Conservation (phyloP, 2,329 filamentous ascomycete species). For the Verticillium albo-atrum region DNA sequence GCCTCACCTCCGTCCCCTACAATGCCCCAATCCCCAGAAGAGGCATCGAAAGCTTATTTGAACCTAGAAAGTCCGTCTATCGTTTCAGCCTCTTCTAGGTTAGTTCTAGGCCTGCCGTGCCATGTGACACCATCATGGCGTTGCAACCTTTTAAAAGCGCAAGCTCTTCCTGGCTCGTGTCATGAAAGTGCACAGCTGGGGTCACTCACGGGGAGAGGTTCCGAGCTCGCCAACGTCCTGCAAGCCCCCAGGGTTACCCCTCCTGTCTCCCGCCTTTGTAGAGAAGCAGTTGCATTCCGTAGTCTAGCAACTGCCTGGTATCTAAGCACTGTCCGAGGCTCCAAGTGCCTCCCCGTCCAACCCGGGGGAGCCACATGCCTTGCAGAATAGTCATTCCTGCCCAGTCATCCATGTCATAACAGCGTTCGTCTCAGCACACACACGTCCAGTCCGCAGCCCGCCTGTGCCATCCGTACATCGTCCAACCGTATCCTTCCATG, state of each 20-base stretch:
- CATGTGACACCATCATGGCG: neutral
- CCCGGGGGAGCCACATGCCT: neutral
- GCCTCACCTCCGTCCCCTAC: neutral
- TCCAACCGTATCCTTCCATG: neutral
- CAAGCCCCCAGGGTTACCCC: neutral
- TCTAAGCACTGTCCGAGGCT: neutral
- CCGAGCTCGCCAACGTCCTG: neutral
- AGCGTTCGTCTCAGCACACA: neutral
- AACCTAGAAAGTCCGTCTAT: neutral
- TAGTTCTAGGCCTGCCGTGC: neutral
- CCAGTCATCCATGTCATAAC: slow-evolving; percentile 1
- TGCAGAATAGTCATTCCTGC: neutral
- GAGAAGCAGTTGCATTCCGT: neutral
- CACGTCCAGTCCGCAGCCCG: neutral
- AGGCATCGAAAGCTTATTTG: neutral
- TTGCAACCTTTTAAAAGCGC: neutral
- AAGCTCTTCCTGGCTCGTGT: neutral
- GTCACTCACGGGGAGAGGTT: too few species aligned
- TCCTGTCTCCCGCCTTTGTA: neutral
- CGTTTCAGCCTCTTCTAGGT: neutral
- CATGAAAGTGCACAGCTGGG: neutral
- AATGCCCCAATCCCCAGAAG: neutral
- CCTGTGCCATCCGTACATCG: neutral
- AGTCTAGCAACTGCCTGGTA: neutral
- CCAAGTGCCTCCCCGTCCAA: neutral